Percentiles rank a stretch among this genome's conserved stretches.
These are phyloP conservation scores for Fusarium pseudocircinatum DNA, from an alignment of 2,329 filamentous ascomycete genomes.

Conservation along the genomic window DNA sequence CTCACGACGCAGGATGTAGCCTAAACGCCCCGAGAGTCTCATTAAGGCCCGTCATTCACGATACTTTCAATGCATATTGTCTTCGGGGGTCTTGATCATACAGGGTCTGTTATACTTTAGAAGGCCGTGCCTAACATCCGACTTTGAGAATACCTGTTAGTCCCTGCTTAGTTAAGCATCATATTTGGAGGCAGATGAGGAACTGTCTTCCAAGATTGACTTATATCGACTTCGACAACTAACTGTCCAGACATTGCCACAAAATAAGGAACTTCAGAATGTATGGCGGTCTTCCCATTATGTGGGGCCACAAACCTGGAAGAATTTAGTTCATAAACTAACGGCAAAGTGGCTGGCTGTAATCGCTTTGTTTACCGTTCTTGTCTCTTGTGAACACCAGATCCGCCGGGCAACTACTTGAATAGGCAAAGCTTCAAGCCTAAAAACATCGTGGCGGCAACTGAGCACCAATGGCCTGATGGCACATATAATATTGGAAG, in stretches of 20 bases:
- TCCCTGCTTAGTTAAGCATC: too few relatives aligned
- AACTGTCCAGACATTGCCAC: background rate
- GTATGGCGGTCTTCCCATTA: too few relatives aligned
- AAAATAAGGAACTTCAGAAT: background rate
- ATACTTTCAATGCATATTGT: background rate
- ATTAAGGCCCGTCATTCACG: too few relatives aligned
- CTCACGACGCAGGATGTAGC: too few relatives aligned
- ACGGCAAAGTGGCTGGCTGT: background rate
- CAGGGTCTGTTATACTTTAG: background rate
- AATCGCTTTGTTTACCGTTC: background rate
- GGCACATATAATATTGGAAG: too few relatives aligned
- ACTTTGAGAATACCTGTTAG: background rate
- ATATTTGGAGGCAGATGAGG: too few relatives aligned
- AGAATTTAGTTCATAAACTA: background rate
- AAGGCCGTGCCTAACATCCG: background rate
- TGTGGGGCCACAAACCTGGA: too few relatives aligned
- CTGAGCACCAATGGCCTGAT: too few relatives aligned
- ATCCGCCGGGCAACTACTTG: too few relatives aligned
- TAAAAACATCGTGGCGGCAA: too few relatives aligned
- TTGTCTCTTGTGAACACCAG: background rate
- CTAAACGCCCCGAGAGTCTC: background rate
- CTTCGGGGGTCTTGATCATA: background rate
- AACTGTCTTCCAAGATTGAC: background rate
- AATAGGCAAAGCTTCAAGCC: too few relatives aligned
- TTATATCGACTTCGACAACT: background rate